phyloP scores from a whole-genome alignment of 768 basidiomycete genomes.

The Infundibulicybe gibba region DNA sequence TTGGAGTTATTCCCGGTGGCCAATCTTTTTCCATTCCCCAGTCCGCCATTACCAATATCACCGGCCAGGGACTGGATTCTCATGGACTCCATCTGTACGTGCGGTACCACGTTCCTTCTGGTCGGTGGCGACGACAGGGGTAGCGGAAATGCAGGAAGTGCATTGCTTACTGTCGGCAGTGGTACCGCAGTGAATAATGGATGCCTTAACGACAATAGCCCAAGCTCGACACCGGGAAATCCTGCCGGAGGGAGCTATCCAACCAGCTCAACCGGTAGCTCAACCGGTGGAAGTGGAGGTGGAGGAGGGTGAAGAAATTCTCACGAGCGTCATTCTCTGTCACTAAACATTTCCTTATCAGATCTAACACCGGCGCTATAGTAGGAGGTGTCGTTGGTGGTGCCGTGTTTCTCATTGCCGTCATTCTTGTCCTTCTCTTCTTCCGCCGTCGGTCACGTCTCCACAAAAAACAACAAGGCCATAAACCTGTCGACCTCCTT shows the following conservation, averaged over 20 bases:
- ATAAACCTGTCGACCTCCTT: conserved; percentile 63
- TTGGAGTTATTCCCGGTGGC: conserved; percentile 78
- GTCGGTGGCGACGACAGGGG: conserved; percentile 70
- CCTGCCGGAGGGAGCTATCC: conserved; percentile 75
- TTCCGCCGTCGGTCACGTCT: conserved; percentile 19
- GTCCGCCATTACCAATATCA: conserved; percentile 38
- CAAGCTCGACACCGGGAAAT: conserved; percentile 72
- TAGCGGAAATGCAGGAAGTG: conserved; percentile 66
- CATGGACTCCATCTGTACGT: conserved; percentile 62
- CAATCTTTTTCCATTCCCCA: conserved; percentile 66
- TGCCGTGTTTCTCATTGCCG: conserved; percentile 11
- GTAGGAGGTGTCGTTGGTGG: conserved; percentile 24
- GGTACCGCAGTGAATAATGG: conserved; percentile 44
- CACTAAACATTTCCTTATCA: conserved; percentile 15
- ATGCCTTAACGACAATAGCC: conserved; percentile 59
- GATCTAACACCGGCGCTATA: conserved; percentile 24
- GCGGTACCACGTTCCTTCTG: conserved; percentile 63
- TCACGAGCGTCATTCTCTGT: background rate
- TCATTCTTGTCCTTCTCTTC: conserved; percentile 16
- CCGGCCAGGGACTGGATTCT: conserved; percentile 54
- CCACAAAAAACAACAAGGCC: conserved; percentile 39
- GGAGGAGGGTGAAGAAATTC: conserved; percentile 11
- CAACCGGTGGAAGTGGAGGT: conserved; percentile 14
- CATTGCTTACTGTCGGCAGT: conserved; percentile 47
- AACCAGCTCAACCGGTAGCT: conserved; percentile 42